A percentile compares a stretch with the other conserved stretches of the same genome.
Evolutionary conservation across 2,329 filamentous ascomycete species (phyloP).

Genomic region (Aspergillus transmontanensis): DNA sequence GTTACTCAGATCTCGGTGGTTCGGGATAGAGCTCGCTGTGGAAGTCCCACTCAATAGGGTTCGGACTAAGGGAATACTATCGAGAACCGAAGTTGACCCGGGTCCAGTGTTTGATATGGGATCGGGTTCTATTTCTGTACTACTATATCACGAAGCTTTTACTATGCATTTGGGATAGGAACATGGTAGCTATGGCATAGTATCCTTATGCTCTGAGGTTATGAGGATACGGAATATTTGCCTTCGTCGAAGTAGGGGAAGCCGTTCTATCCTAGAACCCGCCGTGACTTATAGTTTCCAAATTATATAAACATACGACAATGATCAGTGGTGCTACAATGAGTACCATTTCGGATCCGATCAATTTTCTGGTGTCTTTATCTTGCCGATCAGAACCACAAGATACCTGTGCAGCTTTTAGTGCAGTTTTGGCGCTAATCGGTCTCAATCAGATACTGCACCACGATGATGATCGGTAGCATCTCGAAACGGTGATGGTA

Average conservation of each 20-base stretch:
- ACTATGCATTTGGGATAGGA: background rate
- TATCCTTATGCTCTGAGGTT: no score
- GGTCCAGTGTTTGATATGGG: background rate
- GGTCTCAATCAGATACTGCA: background rate
- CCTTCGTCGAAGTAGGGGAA: background rate
- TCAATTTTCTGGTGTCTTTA: background rate
- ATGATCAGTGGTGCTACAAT: background rate
- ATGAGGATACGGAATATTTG: no score
- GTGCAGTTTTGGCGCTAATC: background rate
- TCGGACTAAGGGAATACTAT: background rate
- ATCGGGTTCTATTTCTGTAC: background rate
- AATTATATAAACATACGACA: background rate
- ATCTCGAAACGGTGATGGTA: background rate
- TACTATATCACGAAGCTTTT: background rate
- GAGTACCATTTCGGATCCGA: background rate
- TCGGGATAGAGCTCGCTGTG: background rate
- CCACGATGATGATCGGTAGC: background rate
- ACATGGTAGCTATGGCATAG: no score
- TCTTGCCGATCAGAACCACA: background rate
- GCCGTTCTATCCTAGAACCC: background rate
- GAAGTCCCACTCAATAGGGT: background rate
- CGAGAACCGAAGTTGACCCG: conserved; percentile 1
- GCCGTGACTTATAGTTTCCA: background rate
- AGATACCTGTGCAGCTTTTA: background rate
- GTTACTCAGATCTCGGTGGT: background rate